phyloP scores from a whole-genome alignment of 2,329 filamentous ascomycete genomes.

The Huntiella abstrusa region DNA sequence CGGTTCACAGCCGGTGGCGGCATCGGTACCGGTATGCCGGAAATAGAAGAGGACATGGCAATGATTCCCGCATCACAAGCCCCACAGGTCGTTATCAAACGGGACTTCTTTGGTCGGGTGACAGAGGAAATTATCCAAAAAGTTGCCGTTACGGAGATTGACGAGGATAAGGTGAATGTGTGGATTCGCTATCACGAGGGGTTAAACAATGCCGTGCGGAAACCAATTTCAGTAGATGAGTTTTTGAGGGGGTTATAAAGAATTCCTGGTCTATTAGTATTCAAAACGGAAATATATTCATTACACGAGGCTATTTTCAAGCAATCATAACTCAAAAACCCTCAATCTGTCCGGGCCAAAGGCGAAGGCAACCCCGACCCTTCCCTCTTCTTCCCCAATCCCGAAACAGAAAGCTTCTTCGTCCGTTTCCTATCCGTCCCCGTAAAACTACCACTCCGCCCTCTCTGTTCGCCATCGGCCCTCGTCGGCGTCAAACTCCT shows the following conservation, averaged over 20 bases:
- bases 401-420: constrained; percentile 8
- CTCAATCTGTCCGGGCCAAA: constrained; percentile 7
- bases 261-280: too few relatives aligned
- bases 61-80: constrained; percentile 7
- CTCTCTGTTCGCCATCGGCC: constrained; percentile 19
- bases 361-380: constrained; percentile 4
- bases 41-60: constrained; percentile 17
- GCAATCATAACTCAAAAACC: constrained; percentile 3
- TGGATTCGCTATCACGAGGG: constrained; percentile 88
- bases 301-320: not conserved
- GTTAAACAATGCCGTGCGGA: constrained; percentile 78
- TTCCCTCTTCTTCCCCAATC: constrained; percentile 4
- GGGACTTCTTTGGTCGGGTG: constrained; percentile 72
- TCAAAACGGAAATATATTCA: too few relatives aligned
- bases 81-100: constrained; percentile 32
- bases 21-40: constrained; percentile 22
- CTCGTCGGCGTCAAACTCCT: constrained; percentile 30
- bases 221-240: constrained; percentile 66
- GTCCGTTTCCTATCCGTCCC: constrained; percentile 6
- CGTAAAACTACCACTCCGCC: constrained; percentile 6
- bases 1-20: constrained; percentile 35
- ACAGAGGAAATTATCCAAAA: constrained; percentile 27
- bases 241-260: constrained; percentile 42
- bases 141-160: constrained; percentile 20
- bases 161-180: constrained; percentile 34